Percentiles rank a stretch among this genome's conserved stretches.
These are phyloP conservation scores for Umbelopsis ramanniana DNA, from an alignment of 192 early-diverging fungal genomes.

Conservation along the genomic window DNA sequence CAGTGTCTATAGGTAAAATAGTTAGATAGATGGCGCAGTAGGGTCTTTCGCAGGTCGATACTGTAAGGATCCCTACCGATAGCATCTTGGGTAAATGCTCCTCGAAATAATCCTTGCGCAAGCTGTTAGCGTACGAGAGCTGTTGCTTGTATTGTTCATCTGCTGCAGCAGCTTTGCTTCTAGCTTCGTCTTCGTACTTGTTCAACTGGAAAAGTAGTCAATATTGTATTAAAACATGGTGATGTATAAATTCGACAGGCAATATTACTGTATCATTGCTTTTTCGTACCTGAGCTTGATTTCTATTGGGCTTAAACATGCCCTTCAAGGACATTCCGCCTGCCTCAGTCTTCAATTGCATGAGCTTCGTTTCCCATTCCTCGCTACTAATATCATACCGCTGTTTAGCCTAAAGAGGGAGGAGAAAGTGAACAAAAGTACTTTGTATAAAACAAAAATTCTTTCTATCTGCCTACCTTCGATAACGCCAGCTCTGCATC, in stretches of 20 bases:
- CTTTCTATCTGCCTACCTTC: slow-evolving; percentile 54
- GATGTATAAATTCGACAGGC: too few relatives aligned
- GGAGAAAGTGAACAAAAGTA: not conserved
- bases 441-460: not conserved
- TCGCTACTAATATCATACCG: slow-evolving; percentile 76
- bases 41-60: not conserved
- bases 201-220: slow-evolving; percentile 54
- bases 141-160: slow-evolving; percentile 88
- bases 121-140: slow-evolving; percentile 71
- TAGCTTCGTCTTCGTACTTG: slow-evolving; percentile 85
- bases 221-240: too few relatives aligned
- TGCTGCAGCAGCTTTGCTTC: slow-evolving; percentile 75
- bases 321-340: slow-evolving; percentile 45
- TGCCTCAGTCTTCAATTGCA: slow-evolving; percentile 57
- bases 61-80: slow-evolving; percentile 49
- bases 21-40: not conserved
- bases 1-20: slow-evolving; percentile 51
- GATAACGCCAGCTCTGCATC: slow-evolving; percentile 81
- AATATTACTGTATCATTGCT: too few relatives aligned
- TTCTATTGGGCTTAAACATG: slow-evolving; percentile 55
- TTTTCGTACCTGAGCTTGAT: slow-evolving; percentile 62
- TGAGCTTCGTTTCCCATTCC: slow-evolving; percentile 83
- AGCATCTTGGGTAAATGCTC: slow-evolving; percentile 85
- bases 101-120: slow-evolving; percentile 79
- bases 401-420: slow-evolving; percentile 59